Percentiles rank a stretch among this genome's conserved stretches.
These are phyloP conservation scores for Apophysomyces sp. DNA, from an alignment of 371 early-diverging fungal species.

Conservation along the genomic window DNA sequence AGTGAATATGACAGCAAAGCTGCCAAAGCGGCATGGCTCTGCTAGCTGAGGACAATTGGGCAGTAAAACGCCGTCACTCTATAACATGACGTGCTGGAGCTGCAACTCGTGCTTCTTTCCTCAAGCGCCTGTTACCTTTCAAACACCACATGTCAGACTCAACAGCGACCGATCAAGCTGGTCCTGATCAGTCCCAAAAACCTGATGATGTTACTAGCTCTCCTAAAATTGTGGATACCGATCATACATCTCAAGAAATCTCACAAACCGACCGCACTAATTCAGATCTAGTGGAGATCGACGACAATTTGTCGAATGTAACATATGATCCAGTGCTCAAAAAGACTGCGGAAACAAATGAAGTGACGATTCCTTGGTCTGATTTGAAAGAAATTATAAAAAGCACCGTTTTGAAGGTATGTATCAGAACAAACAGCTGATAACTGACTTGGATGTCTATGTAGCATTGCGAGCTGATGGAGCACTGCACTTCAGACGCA, in stretches of 20 bases:
- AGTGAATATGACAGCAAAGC: too few relatives aligned
- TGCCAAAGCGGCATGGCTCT: too few relatives aligned
- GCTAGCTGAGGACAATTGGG: too few relatives aligned
- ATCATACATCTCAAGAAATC: not conserved
- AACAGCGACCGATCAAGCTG: not conserved
- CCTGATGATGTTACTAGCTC: not conserved
- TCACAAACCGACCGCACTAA: not conserved
- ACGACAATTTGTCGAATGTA: not conserved
- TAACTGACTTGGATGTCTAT: too few relatives aligned
- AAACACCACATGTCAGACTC: not conserved
- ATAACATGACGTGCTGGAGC: too few relatives aligned
- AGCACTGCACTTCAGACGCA: slow-evolving; percentile 15
- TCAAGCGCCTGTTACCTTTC: too few relatives aligned
- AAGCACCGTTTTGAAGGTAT: slow-evolving; percentile 17
- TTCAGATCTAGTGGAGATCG: slow-evolving; percentile 6
- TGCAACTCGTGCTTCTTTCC: too few relatives aligned
- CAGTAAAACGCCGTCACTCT: too few relatives aligned
- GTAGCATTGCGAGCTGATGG: slow-evolving; percentile 35
- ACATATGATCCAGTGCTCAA: slow-evolving; percentile 2
- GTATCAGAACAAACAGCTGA: not conserved
- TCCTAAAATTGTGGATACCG: slow-evolving; percentile 1
- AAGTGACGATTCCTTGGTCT: slow-evolving; percentile 17
- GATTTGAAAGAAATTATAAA: slow-evolving; percentile 18
- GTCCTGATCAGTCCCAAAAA: not conserved
- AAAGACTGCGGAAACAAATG: slow-evolving; percentile 24